These are phyloP conservation scores for Aspergillus phoenicis DNA, from an alignment of 2,329 filamentous ascomycete species.

Conservation along the genomic window DNA sequence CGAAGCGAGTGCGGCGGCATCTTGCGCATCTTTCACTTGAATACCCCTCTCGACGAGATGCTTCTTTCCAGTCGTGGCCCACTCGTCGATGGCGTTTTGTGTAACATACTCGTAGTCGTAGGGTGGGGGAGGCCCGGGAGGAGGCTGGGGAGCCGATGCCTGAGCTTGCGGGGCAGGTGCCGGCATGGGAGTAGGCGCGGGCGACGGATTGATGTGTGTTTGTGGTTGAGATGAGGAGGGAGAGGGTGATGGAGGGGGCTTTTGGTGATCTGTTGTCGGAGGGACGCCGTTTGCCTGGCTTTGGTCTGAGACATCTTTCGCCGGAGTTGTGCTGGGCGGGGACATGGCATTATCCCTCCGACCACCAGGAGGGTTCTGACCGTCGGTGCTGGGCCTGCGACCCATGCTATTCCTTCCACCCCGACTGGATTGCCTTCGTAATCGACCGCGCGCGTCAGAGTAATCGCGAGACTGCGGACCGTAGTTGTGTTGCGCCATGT, in stretches of 20 bases:
- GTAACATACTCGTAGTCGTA: slow-evolving; percentile 79
- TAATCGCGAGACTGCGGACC: slow-evolving; percentile 40
- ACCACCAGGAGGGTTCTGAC: slow-evolving; percentile 35
- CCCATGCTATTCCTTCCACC: slow-evolving; percentile 41
- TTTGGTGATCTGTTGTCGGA: slow-evolving; percentile 18
- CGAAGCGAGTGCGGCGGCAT: slow-evolving; percentile 67
- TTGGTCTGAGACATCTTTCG: slow-evolving; percentile 33
- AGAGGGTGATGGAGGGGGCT: slow-evolving; percentile 25
- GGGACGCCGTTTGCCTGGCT: slow-evolving; percentile 33
- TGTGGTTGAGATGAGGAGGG: slow-evolving; percentile 17
- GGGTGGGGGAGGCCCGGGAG: slow-evolving; percentile 30
- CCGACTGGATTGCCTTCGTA: slow-evolving; percentile 42
- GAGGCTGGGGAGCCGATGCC: slow-evolving; percentile 20
- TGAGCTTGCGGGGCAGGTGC: slow-evolving; percentile 12
- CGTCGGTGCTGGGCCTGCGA: slow-evolving; percentile 39
- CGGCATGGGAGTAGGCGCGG: slow-evolving; percentile 18
- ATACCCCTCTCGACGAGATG: slow-evolving; percentile 67
- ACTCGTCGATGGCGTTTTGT: slow-evolving; percentile 66
- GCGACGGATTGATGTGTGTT: slow-evolving; percentile 22
- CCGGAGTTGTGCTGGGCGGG: slow-evolving; percentile 32
- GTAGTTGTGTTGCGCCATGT: slow-evolving; percentile 56
- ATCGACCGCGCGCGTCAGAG: slow-evolving; percentile 42
- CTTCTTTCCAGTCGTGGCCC: slow-evolving; percentile 68
- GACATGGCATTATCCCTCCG: slow-evolving; percentile 37
- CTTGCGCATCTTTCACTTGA: slow-evolving; percentile 67